phyloP scores from a whole-genome alignment of 345 rosid genomes.

The Moricandia arvensis region DNA sequence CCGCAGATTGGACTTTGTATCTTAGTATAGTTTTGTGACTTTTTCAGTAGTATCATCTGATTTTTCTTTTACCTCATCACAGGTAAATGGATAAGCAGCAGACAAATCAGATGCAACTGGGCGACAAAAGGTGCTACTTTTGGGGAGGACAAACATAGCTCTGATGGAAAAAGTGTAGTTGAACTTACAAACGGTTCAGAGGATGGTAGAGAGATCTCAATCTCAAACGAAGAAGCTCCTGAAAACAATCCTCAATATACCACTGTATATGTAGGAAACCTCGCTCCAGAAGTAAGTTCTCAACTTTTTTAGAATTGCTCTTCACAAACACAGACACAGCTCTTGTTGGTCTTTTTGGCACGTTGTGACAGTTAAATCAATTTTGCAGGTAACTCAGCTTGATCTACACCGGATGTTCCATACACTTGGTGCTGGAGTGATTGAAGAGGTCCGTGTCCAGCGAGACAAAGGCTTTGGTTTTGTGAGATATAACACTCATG shows the following conservation, averaged over 20 bases:
- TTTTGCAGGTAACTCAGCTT: constrained; percentile 62
- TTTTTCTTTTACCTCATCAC: constrained; percentile 1
- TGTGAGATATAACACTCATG: constrained; percentile 73
- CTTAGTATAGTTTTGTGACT: not conserved
- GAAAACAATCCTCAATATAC: constrained; percentile 89
- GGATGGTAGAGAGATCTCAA: constrained; percentile 70
- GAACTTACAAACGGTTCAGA: constrained; percentile 86
- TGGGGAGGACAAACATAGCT: constrained; percentile 71
- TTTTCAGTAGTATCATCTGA: not conserved
- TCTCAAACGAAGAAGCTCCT: constrained; percentile 66
- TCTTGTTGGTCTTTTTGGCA: not conserved
- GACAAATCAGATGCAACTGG: constrained; percentile 97
- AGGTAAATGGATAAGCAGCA: constrained; percentile 94
- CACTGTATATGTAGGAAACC: constrained; percentile 96
- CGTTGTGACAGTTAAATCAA: constrained; percentile 12
- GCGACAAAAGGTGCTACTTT: constrained; percentile 76
- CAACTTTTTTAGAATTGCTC: not conserved
- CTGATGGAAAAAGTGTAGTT: constrained; percentile 72
- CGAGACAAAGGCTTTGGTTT: constrained; percentile 95
- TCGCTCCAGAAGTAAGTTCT: constrained; percentile 84
- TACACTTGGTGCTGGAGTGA: constrained; percentile 69
- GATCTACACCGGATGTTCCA: constrained; percentile 81
- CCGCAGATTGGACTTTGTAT: not conserved
- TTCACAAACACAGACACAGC: not conserved
- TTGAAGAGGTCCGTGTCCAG: constrained; percentile 90